Evolutionary conservation across 352 stramenopile species (phyloP), one percentile per base, ranked within the genome.

Genomic region (Lagenidium sp.): DNA sequence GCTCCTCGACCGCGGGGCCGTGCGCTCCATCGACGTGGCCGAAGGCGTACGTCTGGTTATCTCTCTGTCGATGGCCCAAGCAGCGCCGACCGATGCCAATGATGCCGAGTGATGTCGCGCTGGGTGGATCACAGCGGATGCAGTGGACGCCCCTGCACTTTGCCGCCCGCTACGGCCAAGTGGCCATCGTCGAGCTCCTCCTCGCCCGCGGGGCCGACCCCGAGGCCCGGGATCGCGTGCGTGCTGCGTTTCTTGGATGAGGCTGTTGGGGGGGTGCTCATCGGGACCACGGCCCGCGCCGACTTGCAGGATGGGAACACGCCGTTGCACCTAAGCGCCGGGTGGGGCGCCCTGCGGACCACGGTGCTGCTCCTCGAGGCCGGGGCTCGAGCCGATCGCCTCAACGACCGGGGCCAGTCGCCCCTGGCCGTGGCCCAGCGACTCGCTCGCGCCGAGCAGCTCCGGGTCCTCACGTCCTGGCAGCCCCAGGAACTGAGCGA

Each of bases 111-210:
- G n/a, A n/a, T n/a, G n/a, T n/a, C n/a, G n/a, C n/a, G n/a, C n/a
- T n/a, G n/a, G n/a, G n/a, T 47, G 20, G 6, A 22, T n/a, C 24
- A 22, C 34, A 85, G 73, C 36, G 52, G 39, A 85, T 70, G 12
- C 57, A 49, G 30, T 88, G 76, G 76, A 65, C 68, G 7, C 47
- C 76, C 0, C 42, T 88, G 18, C 76, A 88, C 41, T 85, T 71
- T 26, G 73, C 72, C 3, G 66, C 68, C 16, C 65, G 73, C 2
- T 70, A 70, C 22, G 76, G 70, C 1, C 68, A 85, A 16, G 57
- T 60, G 22, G 36, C 57, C 0, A 46, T 81, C 3, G 65, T 83
- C 11, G 50, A 71, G 34, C 30, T 79, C 45, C 57, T 88, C 18
- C 24, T 85, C 6, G 50, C 50, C n/a, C 50, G 58, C 44, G 67